Percentiles rank a stretch among this genome's conserved stretches.
Conservation (phyloP, 1,139 yeast genomes). For the Pichia sp. region DNA sequence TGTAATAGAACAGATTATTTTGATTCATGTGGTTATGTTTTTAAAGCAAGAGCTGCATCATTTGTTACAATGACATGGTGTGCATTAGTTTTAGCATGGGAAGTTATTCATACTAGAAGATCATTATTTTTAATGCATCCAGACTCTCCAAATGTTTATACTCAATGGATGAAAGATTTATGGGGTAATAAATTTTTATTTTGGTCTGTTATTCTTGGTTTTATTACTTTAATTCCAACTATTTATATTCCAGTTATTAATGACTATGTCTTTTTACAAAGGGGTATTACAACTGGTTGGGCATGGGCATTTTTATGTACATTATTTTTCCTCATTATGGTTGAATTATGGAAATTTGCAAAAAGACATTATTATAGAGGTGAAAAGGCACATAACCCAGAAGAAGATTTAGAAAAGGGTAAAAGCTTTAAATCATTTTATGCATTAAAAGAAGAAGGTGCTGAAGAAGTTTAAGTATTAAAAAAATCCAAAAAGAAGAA, state of each 20-base stretch:
- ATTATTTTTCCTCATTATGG: conserved; percentile 49
- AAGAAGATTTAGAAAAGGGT: conserved; percentile 51
- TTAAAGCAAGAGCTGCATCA: conserved; percentile 73
- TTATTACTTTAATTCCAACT: conserved; percentile 71
- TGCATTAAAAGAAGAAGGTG: too few relatives aligned
- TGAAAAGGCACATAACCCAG: conserved; percentile 46
- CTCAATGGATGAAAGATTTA: conserved; percentile 52
- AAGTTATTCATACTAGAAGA: conserved; percentile 69
- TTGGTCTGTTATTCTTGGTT: conserved; percentile 77
- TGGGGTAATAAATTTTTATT: conserved; percentile 76
- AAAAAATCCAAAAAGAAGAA: not conserved
- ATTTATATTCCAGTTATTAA: conserved; percentile 86
- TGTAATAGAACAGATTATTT: conserved; percentile 51
- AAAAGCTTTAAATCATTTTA: conserved; percentile 34
- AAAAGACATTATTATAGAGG: conserved; percentile 49
- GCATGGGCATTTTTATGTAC: conserved; percentile 68
- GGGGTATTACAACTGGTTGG: conserved; percentile 77
- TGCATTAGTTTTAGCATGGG: conserved; percentile 84
- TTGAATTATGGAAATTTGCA: conserved; percentile 61
- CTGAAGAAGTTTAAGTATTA: too few relatives aligned
- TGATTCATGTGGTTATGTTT: conserved; percentile 56
- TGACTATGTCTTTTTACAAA: conserved; percentile 68
- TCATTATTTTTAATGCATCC: conserved; percentile 76
- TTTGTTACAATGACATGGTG: conserved; percentile 91
- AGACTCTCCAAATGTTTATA: conserved; percentile 54